These are phyloP conservation scores for Centella asiatica DNA, from an alignment of 129 eudicot species.

Conservation along the genomic window DNA sequence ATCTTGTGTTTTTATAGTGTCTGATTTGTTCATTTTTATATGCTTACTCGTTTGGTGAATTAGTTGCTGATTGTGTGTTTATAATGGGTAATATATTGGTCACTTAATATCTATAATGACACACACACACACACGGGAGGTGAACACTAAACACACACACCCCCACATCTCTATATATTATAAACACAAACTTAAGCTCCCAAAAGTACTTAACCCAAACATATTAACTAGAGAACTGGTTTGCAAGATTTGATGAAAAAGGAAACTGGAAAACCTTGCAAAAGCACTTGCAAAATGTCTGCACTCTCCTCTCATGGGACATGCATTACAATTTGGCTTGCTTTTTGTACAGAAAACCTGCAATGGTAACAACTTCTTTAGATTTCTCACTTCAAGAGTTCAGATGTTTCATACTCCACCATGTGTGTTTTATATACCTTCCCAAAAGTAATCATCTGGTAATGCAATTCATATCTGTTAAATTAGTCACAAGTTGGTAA, in stretches of 20 bases:
- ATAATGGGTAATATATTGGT: neutral
- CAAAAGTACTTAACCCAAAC: neutral
- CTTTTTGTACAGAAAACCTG: slow-evolving; percentile 96
- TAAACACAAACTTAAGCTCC: neutral
- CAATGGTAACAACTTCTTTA: slow-evolving; percentile 9
- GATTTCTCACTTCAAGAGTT: neutral
- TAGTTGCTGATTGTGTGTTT: neutral
- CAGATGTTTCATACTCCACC: neutral
- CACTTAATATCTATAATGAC: too few relatives aligned
- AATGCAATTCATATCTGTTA: slow-evolving; percentile 84
- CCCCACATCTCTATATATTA: neutral
- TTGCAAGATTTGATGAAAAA: slow-evolving; percentile 5
- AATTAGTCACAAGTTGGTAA: slow-evolving; percentile 4
- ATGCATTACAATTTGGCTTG: slow-evolving; percentile 87
- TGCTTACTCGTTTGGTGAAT: neutral
- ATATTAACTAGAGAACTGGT: neutral
- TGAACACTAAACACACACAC: too few relatives aligned
- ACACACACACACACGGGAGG: too few relatives aligned
- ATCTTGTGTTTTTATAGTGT: neutral
- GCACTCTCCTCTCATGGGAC: slow-evolving; percentile 95
- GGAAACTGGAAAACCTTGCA: slow-evolving; percentile 50
- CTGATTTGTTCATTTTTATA: neutral
- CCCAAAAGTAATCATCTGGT: slow-evolving; percentile 96
- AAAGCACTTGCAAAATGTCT: slow-evolving; percentile 85
- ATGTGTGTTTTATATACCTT: slow-evolving; percentile 41